These are phyloP conservation scores for Smittium mucronatum DNA, from an alignment of 371 early-diverging fungal species.

Conservation along the genomic window DNA sequence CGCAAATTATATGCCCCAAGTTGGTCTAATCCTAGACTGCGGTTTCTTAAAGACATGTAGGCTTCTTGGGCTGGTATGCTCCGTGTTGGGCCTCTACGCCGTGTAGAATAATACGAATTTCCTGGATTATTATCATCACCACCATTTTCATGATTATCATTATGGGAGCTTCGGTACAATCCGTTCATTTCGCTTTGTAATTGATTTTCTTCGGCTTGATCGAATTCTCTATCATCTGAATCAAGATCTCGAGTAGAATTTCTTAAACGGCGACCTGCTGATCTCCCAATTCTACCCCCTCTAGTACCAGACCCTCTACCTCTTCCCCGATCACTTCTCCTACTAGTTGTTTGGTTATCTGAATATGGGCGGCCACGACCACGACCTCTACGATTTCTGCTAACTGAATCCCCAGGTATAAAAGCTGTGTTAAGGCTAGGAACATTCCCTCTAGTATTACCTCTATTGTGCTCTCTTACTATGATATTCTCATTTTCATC, in stretches of 20 bases:
- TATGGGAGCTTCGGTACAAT: background rate
- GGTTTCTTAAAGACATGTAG: background rate
- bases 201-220: background rate
- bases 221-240: background rate
- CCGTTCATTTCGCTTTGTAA: background rate
- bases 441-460: background rate
- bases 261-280: conserved; percentile 4
- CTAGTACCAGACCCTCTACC: conserved; percentile 21
- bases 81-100: background rate
- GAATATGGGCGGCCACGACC: background rate
- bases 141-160: background rate
- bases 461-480: background rate
- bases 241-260: background rate
- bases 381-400: background rate
- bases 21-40: background rate
- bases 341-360: background rate
- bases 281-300: conserved; percentile 25
- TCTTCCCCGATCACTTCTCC: conserved; percentile 14
- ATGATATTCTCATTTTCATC: conserved; percentile 34
- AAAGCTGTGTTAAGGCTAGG: background rate
- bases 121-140: too few species aligned
- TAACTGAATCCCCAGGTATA: background rate
- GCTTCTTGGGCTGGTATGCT: background rate
- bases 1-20: background rate
- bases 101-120: too few species aligned